Percentiles rank a stretch among this genome's conserved stretches.
phyloP scores from a whole-genome alignment of 257 asterid genomes.

The Solanum chiquidenum region DNA sequence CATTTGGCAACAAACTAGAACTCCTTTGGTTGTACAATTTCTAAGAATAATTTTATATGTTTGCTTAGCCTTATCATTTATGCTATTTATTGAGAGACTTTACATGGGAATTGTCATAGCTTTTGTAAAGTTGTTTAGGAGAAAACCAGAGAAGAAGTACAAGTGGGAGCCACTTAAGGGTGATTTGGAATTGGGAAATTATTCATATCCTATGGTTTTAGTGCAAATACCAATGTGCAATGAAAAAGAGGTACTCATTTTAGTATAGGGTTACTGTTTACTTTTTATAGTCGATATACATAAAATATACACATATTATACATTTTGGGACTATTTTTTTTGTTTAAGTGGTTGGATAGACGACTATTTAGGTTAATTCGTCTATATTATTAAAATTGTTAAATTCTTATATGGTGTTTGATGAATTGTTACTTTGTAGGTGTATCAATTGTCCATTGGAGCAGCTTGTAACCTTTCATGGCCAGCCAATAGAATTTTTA shows the following conservation, averaged over 20 bases:
- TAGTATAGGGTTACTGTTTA: background rate
- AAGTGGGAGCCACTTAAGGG: slow-evolving; percentile 11
- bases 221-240: slow-evolving; percentile 19
- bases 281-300: background rate
- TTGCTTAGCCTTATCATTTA: slow-evolving; percentile 32
- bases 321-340: background rate
- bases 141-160: slow-evolving; percentile 7
- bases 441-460: slow-evolving; percentile 26
- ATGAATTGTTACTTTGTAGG: slow-evolving; percentile 2
- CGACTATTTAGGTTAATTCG: background rate
- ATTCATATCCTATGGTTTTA: slow-evolving; percentile 10
- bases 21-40: slow-evolving; percentile 28
- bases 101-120: slow-evolving; percentile 39
- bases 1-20: slow-evolving; percentile 17
- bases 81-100: slow-evolving; percentile 8
- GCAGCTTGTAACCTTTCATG: slow-evolving; percentile 31
- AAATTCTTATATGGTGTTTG: background rate
- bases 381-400: too few species aligned
- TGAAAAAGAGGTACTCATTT: slow-evolving; percentile 10
- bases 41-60: slow-evolving; percentile 23
- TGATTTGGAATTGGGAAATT: slow-evolving; percentile 11
- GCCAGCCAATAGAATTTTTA: slow-evolving; percentile 25
- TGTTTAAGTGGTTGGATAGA: background rate
- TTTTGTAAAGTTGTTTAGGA: slow-evolving; percentile 10
- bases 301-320: background rate